These are phyloP conservation scores for Clitopilus passeckerianus DNA, from an alignment of 768 basidiomycete genomes.

Conservation along the genomic window DNA sequence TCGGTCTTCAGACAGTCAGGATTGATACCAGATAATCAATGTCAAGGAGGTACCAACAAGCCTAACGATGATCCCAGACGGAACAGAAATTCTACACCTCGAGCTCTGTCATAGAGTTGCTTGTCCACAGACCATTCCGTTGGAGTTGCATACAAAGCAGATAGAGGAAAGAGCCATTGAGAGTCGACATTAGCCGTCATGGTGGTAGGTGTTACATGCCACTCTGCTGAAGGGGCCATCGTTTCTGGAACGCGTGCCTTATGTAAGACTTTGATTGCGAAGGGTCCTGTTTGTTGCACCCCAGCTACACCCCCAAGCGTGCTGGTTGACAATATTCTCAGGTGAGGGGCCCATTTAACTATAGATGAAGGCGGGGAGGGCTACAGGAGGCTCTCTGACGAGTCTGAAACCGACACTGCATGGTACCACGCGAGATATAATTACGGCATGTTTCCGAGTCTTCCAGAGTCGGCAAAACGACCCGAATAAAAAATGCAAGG, in stretches of 20 bases:
- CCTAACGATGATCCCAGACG: conserved; percentile 73
- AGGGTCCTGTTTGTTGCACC: background rate
- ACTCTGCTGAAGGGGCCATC: background rate
- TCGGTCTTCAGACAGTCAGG: conserved; percentile 44
- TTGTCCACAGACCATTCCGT: conserved; percentile 54
- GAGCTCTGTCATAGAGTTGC: conserved; percentile 74
- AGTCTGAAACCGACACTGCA: too few relatives aligned
- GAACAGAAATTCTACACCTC: conserved; percentile 83
- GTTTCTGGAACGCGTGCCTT: background rate
- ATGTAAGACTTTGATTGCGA: background rate
- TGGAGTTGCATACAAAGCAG: conserved; percentile 55
- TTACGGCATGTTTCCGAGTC: conserved; percentile 1
- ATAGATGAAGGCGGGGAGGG: too few relatives aligned
- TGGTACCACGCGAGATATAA: background rate
- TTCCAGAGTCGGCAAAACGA: background rate
- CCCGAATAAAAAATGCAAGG: background rate
- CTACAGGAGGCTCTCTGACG: too few relatives aligned
- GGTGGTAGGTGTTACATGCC: background rate
- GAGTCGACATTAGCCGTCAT: conserved; percentile 17
- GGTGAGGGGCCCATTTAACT: too few relatives aligned
- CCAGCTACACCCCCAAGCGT: background rate
- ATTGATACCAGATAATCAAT: conserved; percentile 8
- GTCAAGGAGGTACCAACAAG: conserved; percentile 48
- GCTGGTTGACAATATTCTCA: too few relatives aligned
- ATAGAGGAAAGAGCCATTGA: conserved; percentile 73